These are phyloP conservation scores for Balakata baccata DNA, from an alignment of 345 rosid genomes.

Conservation along the genomic window DNA sequence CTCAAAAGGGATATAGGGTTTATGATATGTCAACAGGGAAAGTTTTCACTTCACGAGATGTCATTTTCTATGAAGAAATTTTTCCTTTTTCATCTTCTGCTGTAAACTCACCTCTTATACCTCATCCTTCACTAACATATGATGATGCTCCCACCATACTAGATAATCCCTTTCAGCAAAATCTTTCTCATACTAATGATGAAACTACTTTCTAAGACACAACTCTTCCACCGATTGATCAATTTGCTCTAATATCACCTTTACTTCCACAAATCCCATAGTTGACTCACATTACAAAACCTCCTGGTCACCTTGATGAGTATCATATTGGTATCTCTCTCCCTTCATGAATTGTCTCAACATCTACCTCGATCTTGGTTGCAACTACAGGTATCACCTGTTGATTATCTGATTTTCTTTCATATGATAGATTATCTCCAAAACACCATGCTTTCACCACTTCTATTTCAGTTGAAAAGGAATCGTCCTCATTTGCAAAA, in stretches of 20 bases:
- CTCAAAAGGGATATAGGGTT: background rate
- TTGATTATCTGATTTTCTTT: background rate
- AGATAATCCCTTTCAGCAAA: background rate
- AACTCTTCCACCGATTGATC: background rate
- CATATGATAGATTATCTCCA: background rate
- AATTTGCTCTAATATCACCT: background rate
- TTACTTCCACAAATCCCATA: background rate
- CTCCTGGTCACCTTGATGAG: background rate
- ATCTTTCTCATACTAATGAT: background rate
- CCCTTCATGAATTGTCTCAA: background rate
- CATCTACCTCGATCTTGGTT: background rate
- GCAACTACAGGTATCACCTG: background rate
- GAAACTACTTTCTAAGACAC: background rate
- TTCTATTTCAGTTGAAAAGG: background rate
- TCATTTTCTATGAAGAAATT: no score
- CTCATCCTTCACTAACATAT: background rate
- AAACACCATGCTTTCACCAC: background rate
- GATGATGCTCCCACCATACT: background rate
- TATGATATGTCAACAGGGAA: background rate
- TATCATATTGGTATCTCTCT: background rate
- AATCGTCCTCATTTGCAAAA: background rate
- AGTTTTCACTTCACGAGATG: no score
- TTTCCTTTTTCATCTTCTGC: no score
- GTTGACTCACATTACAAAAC: background rate
- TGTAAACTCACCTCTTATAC: background rate